These are phyloP conservation scores for Kluyveromyces wickerhamii DNA, from an alignment of 805 yeast species.

Conservation along the genomic window DNA sequence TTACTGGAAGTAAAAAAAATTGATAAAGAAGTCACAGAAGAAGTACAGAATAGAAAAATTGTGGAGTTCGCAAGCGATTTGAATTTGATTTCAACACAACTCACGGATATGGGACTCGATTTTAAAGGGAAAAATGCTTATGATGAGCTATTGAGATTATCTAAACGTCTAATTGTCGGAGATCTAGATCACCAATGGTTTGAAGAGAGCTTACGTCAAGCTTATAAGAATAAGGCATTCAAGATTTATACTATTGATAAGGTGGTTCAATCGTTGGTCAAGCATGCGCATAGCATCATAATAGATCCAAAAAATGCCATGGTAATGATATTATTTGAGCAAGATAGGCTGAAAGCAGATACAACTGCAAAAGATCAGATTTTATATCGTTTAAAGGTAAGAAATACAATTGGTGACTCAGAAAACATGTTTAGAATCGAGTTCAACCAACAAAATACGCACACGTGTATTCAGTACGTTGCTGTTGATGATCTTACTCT, in stretches of 20 bases:
- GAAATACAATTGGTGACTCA: slow-evolving; percentile 71
- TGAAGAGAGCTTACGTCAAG: slow-evolving; percentile 93
- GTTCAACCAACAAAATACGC: slow-evolving; percentile 44
- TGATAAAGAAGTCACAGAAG: slow-evolving; percentile 64
- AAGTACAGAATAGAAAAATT: slow-evolving; percentile 52
- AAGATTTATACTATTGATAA: slow-evolving; percentile 89
- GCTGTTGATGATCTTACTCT: slow-evolving; percentile 85
- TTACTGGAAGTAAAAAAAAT: slow-evolving; percentile 66
- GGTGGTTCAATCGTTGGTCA: slow-evolving; percentile 72
- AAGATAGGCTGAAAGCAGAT: slow-evolving; percentile 54
- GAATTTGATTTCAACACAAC: slow-evolving; percentile 69
- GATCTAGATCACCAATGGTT: slow-evolving; percentile 90
- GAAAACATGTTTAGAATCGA: slow-evolving; percentile 90
- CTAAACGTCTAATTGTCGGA: slow-evolving; percentile 76
- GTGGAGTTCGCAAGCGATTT: slow-evolving; percentile 83
- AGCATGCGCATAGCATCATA: slow-evolving; percentile 80
- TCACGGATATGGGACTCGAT: slow-evolving; percentile 72
- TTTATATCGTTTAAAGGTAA: slow-evolving; percentile 78
- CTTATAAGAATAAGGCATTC: slow-evolving; percentile 87
- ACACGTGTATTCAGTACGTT: slow-evolving; percentile 69
- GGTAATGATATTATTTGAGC: slow-evolving; percentile 71
- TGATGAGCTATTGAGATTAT: slow-evolving; percentile 63
- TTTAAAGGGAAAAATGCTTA: slow-evolving; percentile 67
- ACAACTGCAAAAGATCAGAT: slow-evolving; percentile 86
- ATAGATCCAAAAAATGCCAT: slow-evolving; percentile 76